Evolutionary conservation across 352 stramenopile species (phyloP), one percentile per base, ranked within the genome.

Genomic region (Pythium aphanidermatum): DNA sequence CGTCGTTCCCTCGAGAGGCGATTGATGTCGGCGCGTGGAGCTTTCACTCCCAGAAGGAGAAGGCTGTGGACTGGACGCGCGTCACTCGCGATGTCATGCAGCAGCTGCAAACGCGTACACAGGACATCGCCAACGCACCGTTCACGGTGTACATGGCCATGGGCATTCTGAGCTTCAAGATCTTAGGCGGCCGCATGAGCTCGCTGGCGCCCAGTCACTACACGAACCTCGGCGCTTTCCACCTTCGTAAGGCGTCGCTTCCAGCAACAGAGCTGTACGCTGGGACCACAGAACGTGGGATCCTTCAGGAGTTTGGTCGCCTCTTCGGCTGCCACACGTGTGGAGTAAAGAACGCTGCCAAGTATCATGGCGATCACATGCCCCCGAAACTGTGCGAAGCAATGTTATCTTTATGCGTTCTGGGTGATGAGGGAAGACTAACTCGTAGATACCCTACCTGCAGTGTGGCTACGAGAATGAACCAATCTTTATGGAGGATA

Each of bases 301-400:
- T 92, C 23, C 83, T 92, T 33, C 77, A 89, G 42, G 68, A 87
- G 55, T 88, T 92, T 42, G 82, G 82, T 1, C 64, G 82, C 7
- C 66, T 86, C 14, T 91, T 70, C 28, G 82, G 82, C 14, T 94
- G 82, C 55, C 82, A 94, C 52, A 94, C 82, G 17, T 94, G 82
- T 41, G 82, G 82, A 17, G 51, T 79, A 8, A 83, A 83, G 52
- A 61, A 48, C 7, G 72, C 65, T 6, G 65, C 81, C 42, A 72
- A 73, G 40, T 94, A 83, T 38, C 77, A 91, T 33, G 82, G 74
- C 34, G 82, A 94, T 44, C 82, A 94, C 62, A 86, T 88, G 77
- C 82, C 82, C 1, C 82, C 79, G n/a, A 90, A 83, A 58, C 47
- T 82, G 82, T 92, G 66, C 9, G 73, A 66, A 12, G 16, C 17